Conservation (phyloP, 176 grass and related monocot species). For the Luzula sylvatica region DNA sequence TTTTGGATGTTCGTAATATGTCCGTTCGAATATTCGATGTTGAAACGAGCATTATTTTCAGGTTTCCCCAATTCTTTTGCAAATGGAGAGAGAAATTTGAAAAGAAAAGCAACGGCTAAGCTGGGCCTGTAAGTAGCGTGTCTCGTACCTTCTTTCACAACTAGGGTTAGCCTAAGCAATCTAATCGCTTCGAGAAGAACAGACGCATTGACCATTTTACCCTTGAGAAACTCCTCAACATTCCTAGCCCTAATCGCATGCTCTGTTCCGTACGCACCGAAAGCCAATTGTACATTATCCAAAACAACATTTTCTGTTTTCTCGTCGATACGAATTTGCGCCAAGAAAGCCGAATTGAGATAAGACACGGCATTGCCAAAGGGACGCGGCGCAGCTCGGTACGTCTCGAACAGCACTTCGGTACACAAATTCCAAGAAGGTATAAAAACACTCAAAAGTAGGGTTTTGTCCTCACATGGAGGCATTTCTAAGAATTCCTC, state of each 20-base stretch:
- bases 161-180: conserved; percentile 40
- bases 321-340: conserved; percentile 25
- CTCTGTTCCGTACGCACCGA: conserved; percentile 50
- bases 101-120: conserved; percentile 58
- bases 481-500: conserved; percentile 74
- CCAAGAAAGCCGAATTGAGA: conserved; percentile 76
- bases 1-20: conserved; percentile 12
- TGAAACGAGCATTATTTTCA: conserved; percentile 7
- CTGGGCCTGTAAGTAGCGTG: conserved; percentile 63
- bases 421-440: conserved; percentile 34
- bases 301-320: conserved; percentile 28
- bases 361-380: conserved; percentile 79
- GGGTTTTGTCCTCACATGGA: conserved; percentile 39
- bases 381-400: conserved; percentile 57
- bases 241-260: conserved; percentile 56
- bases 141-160: conserved; percentile 43
- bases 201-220: conserved; percentile 37
- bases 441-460: conserved; percentile 59
- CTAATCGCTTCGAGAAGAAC: conserved; percentile 44
- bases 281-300: conserved; percentile 50
- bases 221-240: conserved; percentile 62
- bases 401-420: conserved; percentile 58
- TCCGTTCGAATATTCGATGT: background rate
- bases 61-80: conserved; percentile 10
- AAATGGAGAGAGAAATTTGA: conserved; percentile 61